These are phyloP conservation scores for Gymnopus androsaceus DNA, from an alignment of 1,284 basidiomycete species.

Conservation along the genomic window DNA sequence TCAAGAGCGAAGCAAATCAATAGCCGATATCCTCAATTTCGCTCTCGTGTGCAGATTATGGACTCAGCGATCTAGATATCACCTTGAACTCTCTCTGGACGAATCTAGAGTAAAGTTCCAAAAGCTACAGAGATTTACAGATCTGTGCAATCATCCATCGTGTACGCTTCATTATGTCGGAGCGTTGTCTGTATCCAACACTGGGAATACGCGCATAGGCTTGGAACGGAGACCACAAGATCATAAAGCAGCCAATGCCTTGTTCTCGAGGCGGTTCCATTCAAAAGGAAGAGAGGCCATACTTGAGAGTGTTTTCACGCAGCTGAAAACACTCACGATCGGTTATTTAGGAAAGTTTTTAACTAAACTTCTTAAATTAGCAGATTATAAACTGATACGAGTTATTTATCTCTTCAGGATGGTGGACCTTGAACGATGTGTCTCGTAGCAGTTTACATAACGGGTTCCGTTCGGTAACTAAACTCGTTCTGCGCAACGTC, in stretches of 20 bases:
- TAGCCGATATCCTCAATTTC: neutral
- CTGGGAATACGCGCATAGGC: conserved; percentile 3
- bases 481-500: conserved; percentile 2
- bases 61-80: neutral
- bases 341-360: conserved; percentile 3
- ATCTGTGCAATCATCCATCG: conserved; percentile 3
- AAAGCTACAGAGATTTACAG: neutral
- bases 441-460: neutral
- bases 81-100: conserved; percentile 2
- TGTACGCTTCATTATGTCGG: neutral
- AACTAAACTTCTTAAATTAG: too few relatives aligned
- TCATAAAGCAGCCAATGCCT: neutral
- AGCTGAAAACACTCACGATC: neutral
- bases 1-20: neutral
- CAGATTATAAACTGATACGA: too few relatives aligned
- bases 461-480: conserved; percentile 4
- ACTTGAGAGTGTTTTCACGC: neutral
- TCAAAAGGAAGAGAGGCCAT: neutral
- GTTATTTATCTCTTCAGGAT: too few relatives aligned
- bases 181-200: conserved; percentile 4
- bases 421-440: conserved; percentile 6
- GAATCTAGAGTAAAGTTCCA: neutral
- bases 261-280: neutral
- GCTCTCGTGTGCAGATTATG: conserved; percentile 5
- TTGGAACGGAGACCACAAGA: neutral